phyloP scores from a whole-genome alignment of 1,284 basidiomycete genomes.

The Cryptococcus amylolentus region DNA sequence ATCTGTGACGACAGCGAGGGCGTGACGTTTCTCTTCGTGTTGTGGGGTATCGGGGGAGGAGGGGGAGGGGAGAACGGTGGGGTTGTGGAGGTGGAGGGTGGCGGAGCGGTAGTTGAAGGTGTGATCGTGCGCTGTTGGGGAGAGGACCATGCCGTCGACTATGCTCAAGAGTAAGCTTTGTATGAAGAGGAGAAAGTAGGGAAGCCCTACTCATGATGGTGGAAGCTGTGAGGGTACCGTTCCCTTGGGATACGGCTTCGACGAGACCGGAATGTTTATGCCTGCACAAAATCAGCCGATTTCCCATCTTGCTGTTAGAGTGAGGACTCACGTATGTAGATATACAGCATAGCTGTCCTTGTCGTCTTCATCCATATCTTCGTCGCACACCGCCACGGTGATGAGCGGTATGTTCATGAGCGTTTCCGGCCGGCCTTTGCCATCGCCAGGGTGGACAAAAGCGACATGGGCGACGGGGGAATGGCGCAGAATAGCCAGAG shows the following conservation, averaged over 20 bases:
- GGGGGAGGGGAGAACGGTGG: conserved; percentile 8
- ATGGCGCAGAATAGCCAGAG: conserved; percentile 14
- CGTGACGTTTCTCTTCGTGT: conserved; percentile 19
- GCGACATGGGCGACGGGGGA: conserved; percentile 20
- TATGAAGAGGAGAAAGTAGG: neutral
- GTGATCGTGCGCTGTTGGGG: conserved; percentile 25
- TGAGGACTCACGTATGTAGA: conserved; percentile 18
- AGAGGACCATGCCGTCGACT: conserved; percentile 27
- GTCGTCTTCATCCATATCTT: conserved; percentile 14
- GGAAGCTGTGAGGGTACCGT: conserved; percentile 16
- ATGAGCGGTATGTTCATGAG: conserved; percentile 28
- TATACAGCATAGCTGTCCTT: conserved; percentile 13
- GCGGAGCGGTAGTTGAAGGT: conserved; percentile 24
- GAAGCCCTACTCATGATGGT: conserved; percentile 15
- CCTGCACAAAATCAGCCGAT: conserved; percentile 6
- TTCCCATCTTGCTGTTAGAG: neutral
- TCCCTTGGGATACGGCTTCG: conserved; percentile 17
- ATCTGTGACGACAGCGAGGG: conserved; percentile 13
- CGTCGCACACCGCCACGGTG: conserved; percentile 7
- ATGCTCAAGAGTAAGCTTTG: neutral
- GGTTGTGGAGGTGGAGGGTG: conserved; percentile 18
- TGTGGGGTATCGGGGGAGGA: neutral
- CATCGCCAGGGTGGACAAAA: conserved; percentile 24
- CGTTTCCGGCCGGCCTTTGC: conserved; percentile 11
- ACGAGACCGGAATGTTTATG: conserved; percentile 21